These are phyloP conservation scores for Acer yangbiense DNA, from an alignment of 345 rosid species.

Conservation along the genomic window DNA sequence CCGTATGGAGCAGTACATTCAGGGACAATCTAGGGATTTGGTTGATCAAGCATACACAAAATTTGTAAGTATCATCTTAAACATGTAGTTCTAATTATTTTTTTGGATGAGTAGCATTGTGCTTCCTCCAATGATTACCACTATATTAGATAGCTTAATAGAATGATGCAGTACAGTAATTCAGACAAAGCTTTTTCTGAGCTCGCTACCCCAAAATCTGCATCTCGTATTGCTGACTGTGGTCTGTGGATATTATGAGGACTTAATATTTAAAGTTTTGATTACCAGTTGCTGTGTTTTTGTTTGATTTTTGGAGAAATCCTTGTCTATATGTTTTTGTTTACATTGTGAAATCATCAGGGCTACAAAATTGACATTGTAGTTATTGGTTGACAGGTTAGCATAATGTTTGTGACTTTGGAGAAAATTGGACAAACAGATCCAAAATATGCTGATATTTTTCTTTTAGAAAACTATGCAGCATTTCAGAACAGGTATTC, in stretches of 20 bases:
- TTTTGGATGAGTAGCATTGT: not conserved
- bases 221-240: not conserved
- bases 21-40: slow-evolving; percentile 95
- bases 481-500: slow-evolving; percentile 93
- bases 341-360: not conserved
- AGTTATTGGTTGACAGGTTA: slow-evolving; percentile 62
- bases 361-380: slow-evolving; percentile 7
- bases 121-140: not conserved
- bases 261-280: not conserved
- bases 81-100: not conserved
- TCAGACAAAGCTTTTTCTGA: not conserved
- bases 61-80: slow-evolving; percentile 63
- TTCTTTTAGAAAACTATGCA: slow-evolving; percentile 95
- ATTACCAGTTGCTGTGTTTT: not conserved
- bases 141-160: not conserved
- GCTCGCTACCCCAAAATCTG: not conserved
- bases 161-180: slow-evolving; percentile 7
- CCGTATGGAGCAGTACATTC: slow-evolving; percentile 99
- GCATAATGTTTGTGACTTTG: slow-evolving; percentile 90
- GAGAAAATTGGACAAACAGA: slow-evolving; percentile 96
- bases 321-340: not conserved
- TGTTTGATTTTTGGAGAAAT: not conserved
- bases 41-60: slow-evolving; percentile 98
- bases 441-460: slow-evolving; percentile 87
- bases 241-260: not conserved